phyloP scores from a whole-genome alignment of 495 filamentous ascomycete species.

The Echria macrotheca region DNA sequence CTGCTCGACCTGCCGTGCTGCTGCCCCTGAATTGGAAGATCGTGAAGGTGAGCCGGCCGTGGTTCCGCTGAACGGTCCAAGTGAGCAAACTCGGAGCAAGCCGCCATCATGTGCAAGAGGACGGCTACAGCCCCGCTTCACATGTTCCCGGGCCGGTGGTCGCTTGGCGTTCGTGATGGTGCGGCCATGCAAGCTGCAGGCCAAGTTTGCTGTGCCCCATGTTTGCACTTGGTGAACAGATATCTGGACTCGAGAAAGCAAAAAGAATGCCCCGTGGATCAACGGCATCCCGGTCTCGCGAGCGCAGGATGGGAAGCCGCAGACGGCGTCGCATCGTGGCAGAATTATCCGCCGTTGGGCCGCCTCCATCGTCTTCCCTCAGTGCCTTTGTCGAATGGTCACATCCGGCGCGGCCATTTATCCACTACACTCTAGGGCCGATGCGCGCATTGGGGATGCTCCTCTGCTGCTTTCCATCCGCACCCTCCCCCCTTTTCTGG shows the following conservation, averaged over 20 bases:
- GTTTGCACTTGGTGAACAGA: slow-evolving; percentile 3
- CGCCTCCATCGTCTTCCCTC: slow-evolving; percentile 16
- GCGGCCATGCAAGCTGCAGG: background rate
- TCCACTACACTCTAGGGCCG: slow-evolving; percentile 16
- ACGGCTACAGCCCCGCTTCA: slow-evolving; percentile 13
- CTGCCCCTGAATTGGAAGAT: slow-evolving; percentile 6
- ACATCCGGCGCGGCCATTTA: slow-evolving; percentile 23
- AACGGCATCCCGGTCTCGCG: background rate
- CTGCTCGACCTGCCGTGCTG: background rate
- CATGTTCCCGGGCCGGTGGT: slow-evolving; percentile 16
- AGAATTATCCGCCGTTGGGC: slow-evolving; percentile 22
- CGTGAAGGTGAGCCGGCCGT: too few relatives aligned
- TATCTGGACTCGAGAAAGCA: background rate
- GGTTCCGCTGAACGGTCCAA: too few relatives aligned
- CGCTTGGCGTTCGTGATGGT: slow-evolving; percentile 9
- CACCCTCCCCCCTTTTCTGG: slow-evolving; percentile 1
- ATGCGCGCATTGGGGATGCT: slow-evolving; percentile 10
- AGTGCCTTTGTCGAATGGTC: slow-evolving; percentile 10
- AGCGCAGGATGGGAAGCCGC: slow-evolving; percentile 3
- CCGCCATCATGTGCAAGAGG: background rate
- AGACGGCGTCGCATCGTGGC: slow-evolving; percentile 5
- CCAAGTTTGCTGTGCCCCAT: slow-evolving; percentile 15
- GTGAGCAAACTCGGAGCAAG: too few relatives aligned
- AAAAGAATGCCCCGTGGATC: background rate
- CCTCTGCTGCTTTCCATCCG: slow-evolving; percentile 1